Evolutionary conservation across 495 filamentous ascomycete genomes (phyloP).

Genomic region (Immersiella caudata): DNA sequence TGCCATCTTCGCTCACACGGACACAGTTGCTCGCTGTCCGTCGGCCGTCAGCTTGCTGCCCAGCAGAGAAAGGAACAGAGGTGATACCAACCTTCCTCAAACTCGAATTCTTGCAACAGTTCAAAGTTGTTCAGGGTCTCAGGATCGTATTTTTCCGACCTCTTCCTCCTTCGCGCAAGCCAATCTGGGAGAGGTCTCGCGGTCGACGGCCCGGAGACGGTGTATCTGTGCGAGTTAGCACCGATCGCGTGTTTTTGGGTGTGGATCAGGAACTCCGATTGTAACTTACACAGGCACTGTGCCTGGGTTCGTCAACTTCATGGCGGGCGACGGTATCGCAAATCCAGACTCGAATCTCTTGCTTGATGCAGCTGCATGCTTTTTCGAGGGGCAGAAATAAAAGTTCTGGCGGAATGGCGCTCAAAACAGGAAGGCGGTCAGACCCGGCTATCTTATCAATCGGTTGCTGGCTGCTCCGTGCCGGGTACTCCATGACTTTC

Average conservation of each 20-base stretch:
- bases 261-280: not conserved
- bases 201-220: slow-evolving; percentile 88
- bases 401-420: slow-evolving; percentile 26
- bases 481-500: too few species aligned
- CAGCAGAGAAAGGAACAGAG: too few species aligned
- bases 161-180: slow-evolving; percentile 85
- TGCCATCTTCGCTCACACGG: slow-evolving; percentile 89
- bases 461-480: not conserved
- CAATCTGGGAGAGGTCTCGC: slow-evolving; percentile 93
- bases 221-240: slow-evolving; percentile 52
- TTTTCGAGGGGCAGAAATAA: slow-evolving; percentile 29
- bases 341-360: slow-evolving; percentile 3
- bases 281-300: slow-evolving; percentile 74
- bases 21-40: slow-evolving; percentile 79
- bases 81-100: slow-evolving; percentile 66
- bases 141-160: slow-evolving; percentile 88
- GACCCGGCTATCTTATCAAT: slow-evolving; percentile 5
- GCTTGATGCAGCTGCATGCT: slow-evolving; percentile 19
- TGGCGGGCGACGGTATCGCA: slow-evolving; percentile 38
- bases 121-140: slow-evolving; percentile 94
- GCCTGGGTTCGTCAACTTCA: slow-evolving; percentile 89
- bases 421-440: slow-evolving; percentile 27
- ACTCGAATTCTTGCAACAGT: slow-evolving; percentile 96
- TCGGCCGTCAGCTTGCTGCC: slow-evolving; percentile 9
- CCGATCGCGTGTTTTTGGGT: not conserved